Conservation (phyloP, 108 stramenopile species). For the Heterococcus sp. region DNA sequence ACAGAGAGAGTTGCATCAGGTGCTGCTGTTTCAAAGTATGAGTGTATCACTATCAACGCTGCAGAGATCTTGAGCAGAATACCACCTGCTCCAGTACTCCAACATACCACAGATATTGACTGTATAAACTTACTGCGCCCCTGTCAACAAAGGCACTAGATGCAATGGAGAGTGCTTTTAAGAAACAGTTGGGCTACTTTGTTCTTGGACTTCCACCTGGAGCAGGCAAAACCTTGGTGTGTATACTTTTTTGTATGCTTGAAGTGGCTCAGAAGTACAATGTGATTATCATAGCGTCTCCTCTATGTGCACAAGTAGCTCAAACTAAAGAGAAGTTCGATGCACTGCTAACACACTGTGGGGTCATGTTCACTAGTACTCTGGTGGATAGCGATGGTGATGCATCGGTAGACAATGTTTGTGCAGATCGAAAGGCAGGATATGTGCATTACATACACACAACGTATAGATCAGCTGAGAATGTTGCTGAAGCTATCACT, state of each 20-base stretch:
- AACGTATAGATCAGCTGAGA: neutral
- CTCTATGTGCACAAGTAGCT: neutral
- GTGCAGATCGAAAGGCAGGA: neutral
- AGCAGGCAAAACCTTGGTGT: neutral
- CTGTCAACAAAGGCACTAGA: neutral
- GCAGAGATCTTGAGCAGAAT: no score
- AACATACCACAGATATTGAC: no score
- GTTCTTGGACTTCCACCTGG: neutral
- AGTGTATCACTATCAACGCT: no score
- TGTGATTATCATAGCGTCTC: neutral
- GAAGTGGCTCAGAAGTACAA: neutral
- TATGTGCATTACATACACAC: neutral
- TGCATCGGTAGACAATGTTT: neutral
- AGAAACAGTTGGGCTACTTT: neutral
- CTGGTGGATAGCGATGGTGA: neutral
- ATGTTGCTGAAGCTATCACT: neutral
- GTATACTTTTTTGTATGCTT: neutral
- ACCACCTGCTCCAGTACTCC: no score
- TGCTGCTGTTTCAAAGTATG: no score
- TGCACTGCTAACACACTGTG: neutral
- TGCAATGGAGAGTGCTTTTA: neutral
- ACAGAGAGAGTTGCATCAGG: neutral
- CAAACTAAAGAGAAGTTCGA: neutral
- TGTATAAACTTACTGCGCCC: no score
- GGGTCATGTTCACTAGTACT: neutral